phyloP scores from a whole-genome alignment of 768 basidiomycete species.

The Terana coerulea region DNA sequence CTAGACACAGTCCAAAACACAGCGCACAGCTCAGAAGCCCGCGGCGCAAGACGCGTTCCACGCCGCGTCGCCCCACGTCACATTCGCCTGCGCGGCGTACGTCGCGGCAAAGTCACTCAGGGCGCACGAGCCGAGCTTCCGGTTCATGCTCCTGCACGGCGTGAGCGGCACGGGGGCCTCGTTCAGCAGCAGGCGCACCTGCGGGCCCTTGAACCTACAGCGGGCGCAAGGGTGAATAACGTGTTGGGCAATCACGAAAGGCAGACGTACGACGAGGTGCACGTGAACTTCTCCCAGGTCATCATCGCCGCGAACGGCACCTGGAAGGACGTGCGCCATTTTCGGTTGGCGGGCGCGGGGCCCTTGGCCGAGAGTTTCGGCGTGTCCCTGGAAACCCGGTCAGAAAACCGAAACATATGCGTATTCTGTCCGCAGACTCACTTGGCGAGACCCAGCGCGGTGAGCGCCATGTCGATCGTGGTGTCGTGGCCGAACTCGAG shows the following conservation, averaged over 20 bases:
- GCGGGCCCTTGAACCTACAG: constrained; percentile 29
- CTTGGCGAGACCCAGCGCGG: constrained; percentile 36
- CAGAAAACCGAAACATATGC: background rate
- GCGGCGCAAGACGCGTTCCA: constrained; percentile 37
- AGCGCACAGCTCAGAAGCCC: constrained; percentile 1
- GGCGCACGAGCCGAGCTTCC: constrained; percentile 34
- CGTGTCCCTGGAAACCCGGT: constrained; percentile 27
- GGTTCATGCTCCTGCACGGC: constrained; percentile 31
- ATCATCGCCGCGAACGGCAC: constrained; percentile 42
- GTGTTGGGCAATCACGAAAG: background rate
- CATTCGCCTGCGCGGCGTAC: constrained; percentile 24
- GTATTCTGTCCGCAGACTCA: constrained; percentile 15
- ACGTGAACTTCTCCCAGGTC: constrained; percentile 40
- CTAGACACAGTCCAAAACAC: no score
- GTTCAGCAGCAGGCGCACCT: constrained; percentile 40
- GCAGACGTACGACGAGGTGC: constrained; percentile 22
- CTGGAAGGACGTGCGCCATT: constrained; percentile 36
- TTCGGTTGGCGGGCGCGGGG: constrained; percentile 25
- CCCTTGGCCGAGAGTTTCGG: constrained; percentile 27
- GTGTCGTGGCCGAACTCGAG: constrained; percentile 43
- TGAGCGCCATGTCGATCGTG: constrained; percentile 35
- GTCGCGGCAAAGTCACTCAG: constrained; percentile 31
- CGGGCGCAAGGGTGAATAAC: background rate
- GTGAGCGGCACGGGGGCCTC: constrained; percentile 36
- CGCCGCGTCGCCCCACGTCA: constrained; percentile 28